phyloP scores from a whole-genome alignment of 2,329 filamentous ascomycete species.

The Aplosporella prunicola region DNA sequence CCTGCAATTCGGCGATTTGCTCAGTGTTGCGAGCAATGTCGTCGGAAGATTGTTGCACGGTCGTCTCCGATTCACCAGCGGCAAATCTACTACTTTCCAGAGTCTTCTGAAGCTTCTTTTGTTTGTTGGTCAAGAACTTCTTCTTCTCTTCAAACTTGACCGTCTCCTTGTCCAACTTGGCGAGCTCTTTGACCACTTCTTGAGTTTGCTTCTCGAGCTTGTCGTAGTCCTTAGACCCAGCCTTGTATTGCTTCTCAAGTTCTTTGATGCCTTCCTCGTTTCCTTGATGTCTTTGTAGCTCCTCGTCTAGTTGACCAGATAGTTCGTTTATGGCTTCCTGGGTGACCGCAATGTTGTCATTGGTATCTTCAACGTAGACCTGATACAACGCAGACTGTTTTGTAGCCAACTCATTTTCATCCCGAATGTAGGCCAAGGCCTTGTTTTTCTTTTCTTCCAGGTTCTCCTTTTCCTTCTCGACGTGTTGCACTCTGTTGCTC shows the following conservation, averaged over 20 bases:
- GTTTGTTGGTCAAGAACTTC: slow-evolving; percentile 84
- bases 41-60: slow-evolving; percentile 65
- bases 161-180: slow-evolving; percentile 88
- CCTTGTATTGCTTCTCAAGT: slow-evolving; percentile 74
- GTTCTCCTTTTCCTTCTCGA: slow-evolving; percentile 90
- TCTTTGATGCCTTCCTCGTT: slow-evolving; percentile 84
- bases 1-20: slow-evolving; percentile 70
- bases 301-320: slow-evolving; percentile 74
- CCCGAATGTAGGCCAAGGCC: slow-evolving; percentile 75
- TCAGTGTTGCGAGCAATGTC: slow-evolving; percentile 68
- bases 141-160: slow-evolving; percentile 98
- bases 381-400: slow-evolving; percentile 93
- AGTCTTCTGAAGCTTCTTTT: slow-evolving; percentile 88
- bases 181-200: slow-evolving; percentile 70
- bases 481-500: slow-evolving; percentile 87
- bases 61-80: slow-evolving; percentile 62
- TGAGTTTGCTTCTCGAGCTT: slow-evolving; percentile 74
- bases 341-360: slow-evolving; percentile 79
- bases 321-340: slow-evolving; percentile 86
- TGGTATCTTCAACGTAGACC: slow-evolving; percentile 78
- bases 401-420: slow-evolving; percentile 83
- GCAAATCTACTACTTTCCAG: slow-evolving; percentile 68
- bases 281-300: slow-evolving; percentile 85
- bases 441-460: slow-evolving; percentile 96
- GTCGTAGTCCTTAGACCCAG: slow-evolving; percentile 75